phyloP scores from a whole-genome alignment of 768 basidiomycete species.

The Saitozyma podzolica region DNA sequence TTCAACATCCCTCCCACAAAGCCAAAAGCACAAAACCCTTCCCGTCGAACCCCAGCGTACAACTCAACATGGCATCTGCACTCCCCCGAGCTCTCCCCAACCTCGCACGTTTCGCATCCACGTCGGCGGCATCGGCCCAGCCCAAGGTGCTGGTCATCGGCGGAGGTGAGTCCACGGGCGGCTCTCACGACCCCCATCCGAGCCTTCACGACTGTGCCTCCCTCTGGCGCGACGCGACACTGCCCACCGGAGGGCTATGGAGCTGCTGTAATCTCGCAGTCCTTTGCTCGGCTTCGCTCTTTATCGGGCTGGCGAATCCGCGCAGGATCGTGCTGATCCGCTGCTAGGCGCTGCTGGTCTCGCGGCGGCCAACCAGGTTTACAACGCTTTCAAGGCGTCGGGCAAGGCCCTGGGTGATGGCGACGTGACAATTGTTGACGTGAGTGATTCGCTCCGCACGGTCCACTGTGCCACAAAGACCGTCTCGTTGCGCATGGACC shows the following conservation, averaged over 20 bases:
- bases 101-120: conserved; percentile 40
- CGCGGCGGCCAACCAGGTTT: conserved; percentile 82
- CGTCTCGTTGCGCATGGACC: background rate
- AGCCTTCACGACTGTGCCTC: conserved; percentile 3
- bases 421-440: conserved; percentile 84
- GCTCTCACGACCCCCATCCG: background rate
- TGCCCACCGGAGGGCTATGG: background rate
- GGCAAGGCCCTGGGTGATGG: conserved; percentile 67
- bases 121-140: conserved; percentile 48
- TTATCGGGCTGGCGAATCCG: no score
- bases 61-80: background rate
- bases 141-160: conserved; percentile 86
- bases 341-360: conserved; percentile 73
- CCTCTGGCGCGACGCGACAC: background rate
- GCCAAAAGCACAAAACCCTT: no score
- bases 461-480: background rate
- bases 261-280: background rate
- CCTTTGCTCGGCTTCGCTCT: no score
- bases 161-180: conserved; percentile 62
- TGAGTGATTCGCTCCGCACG: conserved; percentile 25
- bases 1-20: no score
- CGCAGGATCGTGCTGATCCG: conserved; percentile 5
- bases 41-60: background rate
- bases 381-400: conserved; percentile 70
- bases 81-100: conserved; percentile 10